These are phyloP conservation scores for Claviceps sp. DNA, from an alignment of 2,329 filamentous ascomycete species.

Conservation along the genomic window DNA sequence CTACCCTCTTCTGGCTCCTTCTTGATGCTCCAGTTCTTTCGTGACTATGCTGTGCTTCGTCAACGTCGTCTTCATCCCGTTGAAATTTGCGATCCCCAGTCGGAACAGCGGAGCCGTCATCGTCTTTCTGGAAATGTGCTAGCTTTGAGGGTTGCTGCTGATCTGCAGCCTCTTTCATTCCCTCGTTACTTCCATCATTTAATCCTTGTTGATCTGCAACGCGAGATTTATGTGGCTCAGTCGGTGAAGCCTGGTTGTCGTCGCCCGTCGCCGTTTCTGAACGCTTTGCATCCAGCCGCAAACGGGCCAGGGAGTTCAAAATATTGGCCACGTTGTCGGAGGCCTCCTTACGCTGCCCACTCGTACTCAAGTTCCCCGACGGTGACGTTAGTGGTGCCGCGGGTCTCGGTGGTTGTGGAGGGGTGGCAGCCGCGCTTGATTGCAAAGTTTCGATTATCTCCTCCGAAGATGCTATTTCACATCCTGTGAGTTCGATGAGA, in stretches of 20 bases:
- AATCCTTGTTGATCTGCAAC: conserved; percentile 10
- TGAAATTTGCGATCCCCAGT: not conserved
- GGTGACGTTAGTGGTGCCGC: not conserved
- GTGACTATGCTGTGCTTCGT: not conserved
- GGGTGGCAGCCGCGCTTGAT: conserved; percentile 6
- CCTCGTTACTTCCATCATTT: conserved; percentile 1
- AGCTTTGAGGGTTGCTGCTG: not conserved
- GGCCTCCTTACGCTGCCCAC: not conserved
- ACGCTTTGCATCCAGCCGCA: conserved; percentile 17
- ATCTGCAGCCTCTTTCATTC: not conserved
- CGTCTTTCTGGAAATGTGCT: not conserved
- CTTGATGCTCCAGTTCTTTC: not conserved
- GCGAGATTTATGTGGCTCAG: conserved; percentile 6
- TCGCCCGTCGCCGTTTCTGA: conserved; percentile 9
- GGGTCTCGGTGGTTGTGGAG: conserved; percentile 3
- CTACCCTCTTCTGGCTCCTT: not conserved
- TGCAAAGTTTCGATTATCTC: conserved; percentile 35
- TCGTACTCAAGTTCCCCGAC: not conserved
- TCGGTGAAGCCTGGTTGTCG: not conserved
- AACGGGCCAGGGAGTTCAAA: conserved; percentile 18
- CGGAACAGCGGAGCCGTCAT: not conserved
- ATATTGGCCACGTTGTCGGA: conserved; percentile 14
- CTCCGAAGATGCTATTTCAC: conserved; percentile 45
- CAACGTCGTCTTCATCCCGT: not conserved
- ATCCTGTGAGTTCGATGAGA: conserved; percentile 63